Evolutionary conservation across 768 basidiomycete genomes (phyloP), one percentile per base, ranked within the genome.

Genomic region (Xerocomellus chrysenteron): DNA sequence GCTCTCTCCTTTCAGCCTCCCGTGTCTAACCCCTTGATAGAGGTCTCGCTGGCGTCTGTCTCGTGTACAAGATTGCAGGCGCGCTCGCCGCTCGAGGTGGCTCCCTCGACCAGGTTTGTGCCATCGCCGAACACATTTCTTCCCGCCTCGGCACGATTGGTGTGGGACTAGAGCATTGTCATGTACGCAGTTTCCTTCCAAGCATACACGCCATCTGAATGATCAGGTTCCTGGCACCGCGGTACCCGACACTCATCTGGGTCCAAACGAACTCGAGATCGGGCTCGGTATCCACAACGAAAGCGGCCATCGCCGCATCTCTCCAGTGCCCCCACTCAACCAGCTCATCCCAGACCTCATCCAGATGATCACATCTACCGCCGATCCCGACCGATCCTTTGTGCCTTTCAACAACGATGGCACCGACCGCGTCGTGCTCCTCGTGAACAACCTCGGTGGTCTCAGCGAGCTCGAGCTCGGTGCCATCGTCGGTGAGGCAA

Each of bases 221-320:
- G 30, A 48, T 52, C 54, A 91, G 88, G 86, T 93, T 41, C 92
- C 91, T 10, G 88, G 93, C 33, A 93, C 91, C 6, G 84, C 84
- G 0, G 67, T 80, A 1, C 67, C 77, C 4, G 71, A 82, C 36
- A 80, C 82, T 13, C 79, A 83, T 66, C 77, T 94, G 24, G 76
- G 76, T 4, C 65, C 72, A 13, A 74, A 80, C 21, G 90, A 93
- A 69, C 83, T 94, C 51, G 94, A 96, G 73, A 87, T 96, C 56
- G 94, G 94, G 17, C 84, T 92, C 78, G 90, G 94, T 13, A 90
- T 96, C 54, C 94, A 96, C 74, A 96, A 96, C 65, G 94, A 96
- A 73, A 83, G 85, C 46, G 94, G 90, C 9, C 80, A 85, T 59
- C 75, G 77, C 41, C 85, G 85, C 30, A 61, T 88, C 36, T 85